Evolutionary conservation across 164 flowering plant species (phyloP), one percentile per base, ranked within the genome.

Genomic region (Dillenia turbinata): DNA sequence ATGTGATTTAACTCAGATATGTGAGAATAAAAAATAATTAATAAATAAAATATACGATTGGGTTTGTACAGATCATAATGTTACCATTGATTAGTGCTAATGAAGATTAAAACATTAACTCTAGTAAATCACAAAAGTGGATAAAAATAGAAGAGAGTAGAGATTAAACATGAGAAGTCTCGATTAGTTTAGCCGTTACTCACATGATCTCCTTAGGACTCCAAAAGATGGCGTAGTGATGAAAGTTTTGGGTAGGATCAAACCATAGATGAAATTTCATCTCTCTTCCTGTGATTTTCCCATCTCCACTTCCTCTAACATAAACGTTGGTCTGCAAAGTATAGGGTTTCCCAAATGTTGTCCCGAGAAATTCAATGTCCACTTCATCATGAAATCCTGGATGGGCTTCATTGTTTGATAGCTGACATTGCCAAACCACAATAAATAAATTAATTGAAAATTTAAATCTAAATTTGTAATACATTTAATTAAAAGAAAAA

Each of bases 241-340:
- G 90, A 59, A 81, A 85, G 46, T 53, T 48, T 53, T 66, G 19
- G 15, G 90, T 83, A 19, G 90, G 90, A 66, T 85, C 87, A 75
- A 85, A 85, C 90, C 90, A 85, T 3, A 85, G 67, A 70, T 81
- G 87, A 54, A 85, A 83, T 71, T 81, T 83, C 90, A 85, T 83
- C 62, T 85, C 90, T 64, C 90, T 79, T 53, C 90, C 90, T 43
- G 83, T 81, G 47, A 83, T 79, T 49, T 19, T 77, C 1, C 90
- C 84, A 74, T 85, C 87, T 0, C 90, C 90, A 75, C 85, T 85
- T 51, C 90, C 90, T 61, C 82, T 74, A 11, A 85, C 75, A 65
- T 85, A 85, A 16, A 85, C 90, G 70, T 85, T 85, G 14, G 90
- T 85, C 69, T 85, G 90, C 50, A 85, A 66, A 8, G 81, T 80